Evolutionary conservation across 306 rosid genomes (phyloP).

Genomic region (Hylodesmum podocarpum): DNA sequence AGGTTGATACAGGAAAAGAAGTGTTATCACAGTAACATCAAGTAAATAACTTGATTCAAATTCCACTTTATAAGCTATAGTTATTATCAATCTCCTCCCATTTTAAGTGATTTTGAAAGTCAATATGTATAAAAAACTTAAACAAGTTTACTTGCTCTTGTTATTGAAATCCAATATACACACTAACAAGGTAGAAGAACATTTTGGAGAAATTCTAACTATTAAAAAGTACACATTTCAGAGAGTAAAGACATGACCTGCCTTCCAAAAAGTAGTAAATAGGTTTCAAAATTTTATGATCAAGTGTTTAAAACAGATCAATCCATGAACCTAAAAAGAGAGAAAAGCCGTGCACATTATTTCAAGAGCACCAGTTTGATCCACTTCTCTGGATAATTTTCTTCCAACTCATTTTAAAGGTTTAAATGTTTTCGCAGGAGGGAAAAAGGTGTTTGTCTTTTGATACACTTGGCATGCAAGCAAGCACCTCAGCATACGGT

Average conservation of each 20-base stretch:
- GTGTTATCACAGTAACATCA: constrained; percentile 6
- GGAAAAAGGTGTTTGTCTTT: background rate
- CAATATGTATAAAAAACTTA: background rate
- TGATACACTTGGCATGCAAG: background rate
- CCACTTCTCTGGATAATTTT: background rate
- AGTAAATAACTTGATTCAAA: background rate
- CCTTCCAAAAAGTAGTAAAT: background rate
- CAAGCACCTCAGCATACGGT: background rate
- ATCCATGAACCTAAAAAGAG: background rate
- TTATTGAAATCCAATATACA: background rate
- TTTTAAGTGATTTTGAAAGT: background rate
- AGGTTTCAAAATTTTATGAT: background rate
- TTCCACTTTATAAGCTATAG: background rate
- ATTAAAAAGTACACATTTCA: background rate
- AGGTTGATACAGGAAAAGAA: background rate
- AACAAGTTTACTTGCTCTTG: background rate
- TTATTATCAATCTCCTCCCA: background rate
- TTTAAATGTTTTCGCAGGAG: background rate
- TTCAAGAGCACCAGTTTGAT: background rate
- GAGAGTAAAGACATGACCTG: background rate
- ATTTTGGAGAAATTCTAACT: background rate
- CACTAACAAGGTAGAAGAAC: background rate
- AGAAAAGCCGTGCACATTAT: background rate
- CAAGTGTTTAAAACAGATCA: background rate
- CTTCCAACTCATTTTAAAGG: background rate